Conservation (phyloP, 2,329 filamentous ascomycete species). For the Colletotrichum australisinense region DNA sequence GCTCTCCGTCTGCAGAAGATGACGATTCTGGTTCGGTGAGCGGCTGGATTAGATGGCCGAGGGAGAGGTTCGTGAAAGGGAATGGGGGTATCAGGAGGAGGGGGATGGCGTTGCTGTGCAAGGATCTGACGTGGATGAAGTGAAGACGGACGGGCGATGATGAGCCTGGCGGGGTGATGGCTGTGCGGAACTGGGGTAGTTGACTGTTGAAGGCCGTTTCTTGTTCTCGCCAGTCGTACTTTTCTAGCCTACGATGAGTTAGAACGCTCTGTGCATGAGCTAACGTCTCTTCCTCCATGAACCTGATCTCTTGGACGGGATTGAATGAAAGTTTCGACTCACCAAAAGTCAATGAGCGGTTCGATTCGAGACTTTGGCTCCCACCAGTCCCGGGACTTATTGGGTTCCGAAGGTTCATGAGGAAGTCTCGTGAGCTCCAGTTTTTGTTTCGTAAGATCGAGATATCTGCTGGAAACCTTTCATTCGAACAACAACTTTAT, state of each 20-base stretch:
- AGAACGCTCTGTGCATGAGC: not conserved
- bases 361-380: constrained; percentile 72
- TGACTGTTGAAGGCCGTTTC: constrained; percentile 68
- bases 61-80: constrained; percentile 72
- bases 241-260: constrained; percentile 64
- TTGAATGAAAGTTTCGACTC: constrained; percentile 38
- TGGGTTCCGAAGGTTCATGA: constrained; percentile 62
- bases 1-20: constrained; percentile 32
- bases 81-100: constrained; percentile 75
- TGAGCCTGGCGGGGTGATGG: constrained; percentile 55
- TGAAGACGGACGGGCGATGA: constrained; percentile 66
- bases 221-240: constrained; percentile 72
- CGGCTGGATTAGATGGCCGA: constrained; percentile 64
- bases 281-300: not conserved
- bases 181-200: constrained; percentile 74
- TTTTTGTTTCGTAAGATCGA: constrained; percentile 75
- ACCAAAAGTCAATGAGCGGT: constrained; percentile 74
- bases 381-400: constrained; percentile 62
- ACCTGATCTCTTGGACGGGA: not conserved
- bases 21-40: constrained; percentile 64
- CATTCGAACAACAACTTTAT: not conserved
- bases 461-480: constrained; percentile 74
- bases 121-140: constrained; percentile 71
- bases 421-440: constrained; percentile 74
- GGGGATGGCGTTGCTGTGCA: constrained; percentile 66